phyloP scores from a whole-genome alignment of 2,329 filamentous ascomycete genomes.

The Tolypocladium paradoxum region DNA sequence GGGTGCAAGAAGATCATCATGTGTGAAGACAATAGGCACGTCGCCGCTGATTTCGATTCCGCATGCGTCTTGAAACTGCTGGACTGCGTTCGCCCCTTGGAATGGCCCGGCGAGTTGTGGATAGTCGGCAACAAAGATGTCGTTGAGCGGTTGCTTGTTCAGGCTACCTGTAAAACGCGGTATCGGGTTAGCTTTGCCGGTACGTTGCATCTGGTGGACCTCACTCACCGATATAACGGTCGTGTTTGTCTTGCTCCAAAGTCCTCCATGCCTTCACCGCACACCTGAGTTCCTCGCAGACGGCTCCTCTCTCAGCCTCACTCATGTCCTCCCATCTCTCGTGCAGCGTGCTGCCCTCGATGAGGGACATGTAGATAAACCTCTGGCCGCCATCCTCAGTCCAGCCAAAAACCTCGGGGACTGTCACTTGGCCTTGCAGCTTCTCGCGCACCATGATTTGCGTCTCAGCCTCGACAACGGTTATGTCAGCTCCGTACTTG shows the following conservation, averaged over 20 bases:
- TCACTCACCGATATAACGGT: slow-evolving; percentile 10
- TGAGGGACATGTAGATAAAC: slow-evolving; percentile 16
- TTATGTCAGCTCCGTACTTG: slow-evolving; percentile 22
- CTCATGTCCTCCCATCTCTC: slow-evolving; percentile 7
- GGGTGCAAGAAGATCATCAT: slow-evolving; percentile 13
- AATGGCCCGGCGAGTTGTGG: slow-evolving; percentile 17
- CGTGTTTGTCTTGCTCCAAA: slow-evolving; percentile 6
- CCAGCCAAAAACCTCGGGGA: slow-evolving; percentile 25
- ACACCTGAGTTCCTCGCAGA: slow-evolving; percentile 19
- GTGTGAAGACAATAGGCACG: slow-evolving; percentile 13
- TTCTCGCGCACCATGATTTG: slow-evolving; percentile 15
- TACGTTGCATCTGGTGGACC: slow-evolving; percentile 3
- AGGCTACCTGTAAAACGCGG: slow-evolving; percentile 13
- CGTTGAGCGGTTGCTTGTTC: slow-evolving; percentile 17
- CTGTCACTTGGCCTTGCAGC: slow-evolving; percentile 12
- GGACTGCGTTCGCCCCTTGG: slow-evolving; percentile 14
- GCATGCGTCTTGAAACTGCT: slow-evolving; percentile 19
- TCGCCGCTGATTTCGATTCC: slow-evolving; percentile 16
- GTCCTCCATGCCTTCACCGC: slow-evolving; percentile 11
- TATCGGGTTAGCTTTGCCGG: slow-evolving; percentile 3
- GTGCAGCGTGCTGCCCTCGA: slow-evolving; percentile 12
- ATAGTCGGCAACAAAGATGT: slow-evolving; percentile 15
- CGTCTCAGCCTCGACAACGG: slow-evolving; percentile 16
- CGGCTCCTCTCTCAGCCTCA: slow-evolving; percentile 10
- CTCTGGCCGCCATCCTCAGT: slow-evolving; percentile 8